Evolutionary conservation across 805 yeast genomes (phyloP).

Genomic region (Wickerhamiella shivajii): DNA sequence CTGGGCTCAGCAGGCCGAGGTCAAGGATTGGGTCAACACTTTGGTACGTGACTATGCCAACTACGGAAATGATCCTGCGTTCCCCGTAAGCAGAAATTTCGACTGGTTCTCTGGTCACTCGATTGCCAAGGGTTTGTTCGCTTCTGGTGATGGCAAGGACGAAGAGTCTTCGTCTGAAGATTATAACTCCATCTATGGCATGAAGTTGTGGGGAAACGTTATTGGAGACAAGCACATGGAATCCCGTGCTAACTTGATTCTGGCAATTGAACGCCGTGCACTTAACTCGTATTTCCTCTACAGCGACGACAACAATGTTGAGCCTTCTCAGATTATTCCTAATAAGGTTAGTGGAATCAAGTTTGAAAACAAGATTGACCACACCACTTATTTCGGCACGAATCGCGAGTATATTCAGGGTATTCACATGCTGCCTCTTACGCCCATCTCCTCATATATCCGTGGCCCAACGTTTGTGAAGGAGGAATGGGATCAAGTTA

Average conservation of each 20-base stretch:
- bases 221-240: conserved; percentile 39
- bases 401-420: conserved; percentile 55
- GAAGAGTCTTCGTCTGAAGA: conserved; percentile 64
- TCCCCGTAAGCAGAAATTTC: conserved; percentile 51
- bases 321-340: conserved; percentile 36
- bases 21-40: conserved; percentile 43
- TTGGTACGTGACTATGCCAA: conserved; percentile 56
- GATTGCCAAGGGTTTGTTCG: conserved; percentile 57
- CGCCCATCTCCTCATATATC: conserved; percentile 44
- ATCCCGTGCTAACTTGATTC: conserved; percentile 41
- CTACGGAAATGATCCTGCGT: conserved; percentile 34
- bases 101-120: conserved; percentile 66
- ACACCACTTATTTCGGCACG: conserved; percentile 57
- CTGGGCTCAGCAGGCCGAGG: conserved; percentile 30
- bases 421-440: conserved; percentile 62
- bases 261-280: conserved; percentile 40
- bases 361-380: conserved; percentile 58
- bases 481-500: conserved; percentile 44
- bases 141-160: conserved; percentile 52
- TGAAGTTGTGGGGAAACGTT: conserved; percentile 54
- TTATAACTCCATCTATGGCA: conserved; percentile 50
- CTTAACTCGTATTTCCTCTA: conserved; percentile 43
- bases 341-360: conserved; percentile 57
- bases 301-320: conserved; percentile 32
- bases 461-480: conserved; percentile 37